Evolutionary conservation across 371 early-diverging fungal genomes (phyloP).

Genomic region (Circinella umbellata): DNA sequence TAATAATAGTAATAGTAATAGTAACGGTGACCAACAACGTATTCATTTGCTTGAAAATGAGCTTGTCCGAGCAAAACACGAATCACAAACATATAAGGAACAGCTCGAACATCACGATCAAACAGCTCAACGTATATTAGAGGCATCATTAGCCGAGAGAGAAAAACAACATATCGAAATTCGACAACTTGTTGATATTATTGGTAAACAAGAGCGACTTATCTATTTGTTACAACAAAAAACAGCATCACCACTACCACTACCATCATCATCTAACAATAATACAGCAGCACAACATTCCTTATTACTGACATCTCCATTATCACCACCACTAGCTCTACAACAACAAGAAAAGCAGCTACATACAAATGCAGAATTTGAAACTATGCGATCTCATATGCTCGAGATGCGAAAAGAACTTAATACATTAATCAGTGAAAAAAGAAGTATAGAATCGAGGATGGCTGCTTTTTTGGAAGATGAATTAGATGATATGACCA

Average conservation of each 20-base stretch:
- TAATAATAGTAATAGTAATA: background rate
- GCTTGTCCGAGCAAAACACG: background rate
- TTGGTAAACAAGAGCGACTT: slow-evolving; percentile 35
- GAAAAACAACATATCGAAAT: slow-evolving; percentile 19
- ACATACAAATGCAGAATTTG: background rate
- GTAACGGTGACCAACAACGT: background rate
- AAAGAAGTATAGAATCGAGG: slow-evolving; percentile 17
- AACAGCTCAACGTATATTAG: slow-evolving; percentile 15
- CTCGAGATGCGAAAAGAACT: slow-evolving; percentile 11
- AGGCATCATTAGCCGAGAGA: slow-evolving; percentile 20
- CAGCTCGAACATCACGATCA: slow-evolving; percentile 23
- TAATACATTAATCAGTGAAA: slow-evolving; percentile 16
- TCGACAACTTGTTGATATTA: slow-evolving; percentile 25
- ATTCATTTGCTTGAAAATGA: slow-evolving; percentile 11
- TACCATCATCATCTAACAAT: background rate
- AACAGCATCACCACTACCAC: background rate
- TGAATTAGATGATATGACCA: slow-evolving; percentile 20
- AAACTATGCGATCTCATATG: background rate
- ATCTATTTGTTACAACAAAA: slow-evolving; percentile 25
- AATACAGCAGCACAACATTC: too few relatives aligned
- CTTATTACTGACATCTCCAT: too few relatives aligned
- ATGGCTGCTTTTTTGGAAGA: slow-evolving; percentile 24
- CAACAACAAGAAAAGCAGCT: background rate
- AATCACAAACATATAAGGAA: slow-evolving; percentile 10
- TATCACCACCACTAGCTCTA: too few relatives aligned